Conservation (phyloP, 2,329 filamentous ascomycete genomes). For the Arthrinium phaeospermum region DNA sequence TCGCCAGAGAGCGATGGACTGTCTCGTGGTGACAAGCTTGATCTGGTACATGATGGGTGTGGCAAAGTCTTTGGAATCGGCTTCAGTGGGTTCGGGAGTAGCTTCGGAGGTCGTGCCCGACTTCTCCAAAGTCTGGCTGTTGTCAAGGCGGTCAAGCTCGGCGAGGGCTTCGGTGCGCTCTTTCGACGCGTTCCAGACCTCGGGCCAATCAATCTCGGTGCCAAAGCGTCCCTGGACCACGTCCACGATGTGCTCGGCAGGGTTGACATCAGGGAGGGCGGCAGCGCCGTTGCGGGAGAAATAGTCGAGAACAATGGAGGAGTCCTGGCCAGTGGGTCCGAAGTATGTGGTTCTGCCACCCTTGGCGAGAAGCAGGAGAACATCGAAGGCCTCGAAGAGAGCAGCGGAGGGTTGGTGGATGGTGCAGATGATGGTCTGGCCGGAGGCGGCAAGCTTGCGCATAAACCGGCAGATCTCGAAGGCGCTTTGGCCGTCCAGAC, state of each 20-base stretch:
- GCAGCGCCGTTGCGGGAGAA: constrained; percentile 69
- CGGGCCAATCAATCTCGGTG: constrained; percentile 35
- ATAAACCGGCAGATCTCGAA: constrained; percentile 77
- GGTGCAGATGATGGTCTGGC: constrained; percentile 75
- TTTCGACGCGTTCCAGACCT: constrained; percentile 25
- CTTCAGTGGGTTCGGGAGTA: not conserved
- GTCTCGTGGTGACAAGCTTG: constrained; percentile 68
- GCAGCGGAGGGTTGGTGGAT: constrained; percentile 76
- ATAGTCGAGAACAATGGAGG: constrained; percentile 68
- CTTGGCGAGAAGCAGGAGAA: constrained; percentile 72
- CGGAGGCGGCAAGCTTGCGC: constrained; percentile 65
- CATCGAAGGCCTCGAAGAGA: constrained; percentile 75
- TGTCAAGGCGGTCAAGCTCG: constrained; percentile 24
- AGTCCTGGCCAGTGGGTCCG: constrained; percentile 67
- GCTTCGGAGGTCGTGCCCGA: not conserved
- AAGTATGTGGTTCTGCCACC: constrained; percentile 76
- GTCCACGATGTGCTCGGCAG: constrained; percentile 56
- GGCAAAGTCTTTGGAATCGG: constrained; percentile 60
- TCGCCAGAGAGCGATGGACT: constrained; percentile 77
- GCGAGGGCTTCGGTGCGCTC: constrained; percentile 21
- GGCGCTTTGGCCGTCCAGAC: constrained; percentile 71
- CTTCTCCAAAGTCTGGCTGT: constrained; percentile 12
- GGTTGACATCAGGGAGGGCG: constrained; percentile 58
- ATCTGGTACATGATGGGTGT: constrained; percentile 69
- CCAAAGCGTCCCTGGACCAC: constrained; percentile 54